A percentile compares a stretch with the other conserved stretches of the same genome.
Evolutionary conservation across 192 early-diverging fungal genomes (phyloP).

Genomic region (Mortierella claussenii): DNA sequence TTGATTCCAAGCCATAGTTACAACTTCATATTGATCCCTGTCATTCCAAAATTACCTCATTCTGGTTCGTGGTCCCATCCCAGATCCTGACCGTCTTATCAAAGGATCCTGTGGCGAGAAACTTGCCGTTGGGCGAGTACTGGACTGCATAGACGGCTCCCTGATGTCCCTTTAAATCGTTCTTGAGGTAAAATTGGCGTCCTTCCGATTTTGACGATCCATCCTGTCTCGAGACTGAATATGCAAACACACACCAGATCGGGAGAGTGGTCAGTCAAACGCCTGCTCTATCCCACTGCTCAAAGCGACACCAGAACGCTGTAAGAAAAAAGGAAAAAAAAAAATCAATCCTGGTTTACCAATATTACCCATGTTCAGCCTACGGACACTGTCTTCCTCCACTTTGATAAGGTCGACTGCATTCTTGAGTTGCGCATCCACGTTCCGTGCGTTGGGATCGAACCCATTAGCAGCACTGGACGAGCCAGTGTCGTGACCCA

Average conservation of each 20-base stretch:
- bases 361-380: conserved; percentile 48
- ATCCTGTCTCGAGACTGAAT: conserved; percentile 40
- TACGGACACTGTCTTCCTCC: conserved; percentile 42
- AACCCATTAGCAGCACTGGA: conserved; percentile 1
- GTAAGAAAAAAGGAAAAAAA: too few species aligned
- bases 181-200: conserved; percentile 44
- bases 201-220: conserved; percentile 41
- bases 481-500: neutral
- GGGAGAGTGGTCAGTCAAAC: too few species aligned
- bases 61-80: conserved; percentile 75
- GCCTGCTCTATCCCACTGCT: too few species aligned
- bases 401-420: conserved; percentile 36
- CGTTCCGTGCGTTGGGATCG: conserved; percentile 7
- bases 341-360: conserved; percentile 32
- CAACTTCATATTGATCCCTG: neutral
- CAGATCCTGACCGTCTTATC: conserved; percentile 94
- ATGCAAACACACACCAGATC: too few species aligned
- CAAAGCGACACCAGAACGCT: too few species aligned
- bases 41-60: conserved; percentile 71
- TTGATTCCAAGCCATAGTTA: neutral
- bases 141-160: conserved; percentile 93
- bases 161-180: conserved; percentile 75
- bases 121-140: conserved; percentile 85
- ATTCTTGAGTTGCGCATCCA: conserved; percentile 37
- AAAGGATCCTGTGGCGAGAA: conserved; percentile 92